These are phyloP conservation scores for Ceratocystis papillata DNA, from an alignment of 2,329 filamentous ascomycete species.

Conservation along the genomic window DNA sequence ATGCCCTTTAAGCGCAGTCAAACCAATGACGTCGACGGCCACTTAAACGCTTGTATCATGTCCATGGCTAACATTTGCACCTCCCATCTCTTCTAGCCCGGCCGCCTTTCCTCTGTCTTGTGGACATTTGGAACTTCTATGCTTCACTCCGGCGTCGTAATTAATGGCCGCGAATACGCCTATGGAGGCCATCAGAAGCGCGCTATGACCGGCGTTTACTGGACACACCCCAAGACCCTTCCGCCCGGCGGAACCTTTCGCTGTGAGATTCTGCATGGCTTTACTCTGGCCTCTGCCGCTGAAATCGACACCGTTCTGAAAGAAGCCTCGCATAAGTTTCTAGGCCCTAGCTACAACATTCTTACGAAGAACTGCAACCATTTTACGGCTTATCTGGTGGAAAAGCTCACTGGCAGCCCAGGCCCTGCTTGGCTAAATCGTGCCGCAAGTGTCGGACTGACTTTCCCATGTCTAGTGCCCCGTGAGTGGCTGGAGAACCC, in stretches of 20 bases:
- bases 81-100: conserved; percentile 41
- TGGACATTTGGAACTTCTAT: conserved; percentile 70
- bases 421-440: conserved; percentile 71
- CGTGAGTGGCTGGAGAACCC: conserved; percentile 72
- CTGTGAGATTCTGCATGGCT: conserved; percentile 65
- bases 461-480: conserved; percentile 71
- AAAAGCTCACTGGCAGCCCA: conserved; percentile 57
- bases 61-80: not conserved
- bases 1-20: not conserved
- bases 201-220: conserved; percentile 68
- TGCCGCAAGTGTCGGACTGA: conserved; percentile 71
- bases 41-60: not conserved
- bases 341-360: conserved; percentile 68
- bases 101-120: conserved; percentile 61
- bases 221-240: conserved; percentile 59
- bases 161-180: conserved; percentile 70
- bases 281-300: conserved; percentile 55
- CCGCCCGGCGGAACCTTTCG: conserved; percentile 70
- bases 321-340: conserved; percentile 58
- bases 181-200: conserved; percentile 69
- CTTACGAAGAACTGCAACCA: conserved; percentile 82
- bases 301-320: conserved; percentile 64
- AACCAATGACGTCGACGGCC: conserved; percentile 14
- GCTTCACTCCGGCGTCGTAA: conserved; percentile 72
- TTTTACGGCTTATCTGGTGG: conserved; percentile 67